Evolutionary conservation across 192 early-diverging fungal species (phyloP), one percentile per base, ranked within the genome.

Genomic region (Geranomyces variabilis): DNA sequence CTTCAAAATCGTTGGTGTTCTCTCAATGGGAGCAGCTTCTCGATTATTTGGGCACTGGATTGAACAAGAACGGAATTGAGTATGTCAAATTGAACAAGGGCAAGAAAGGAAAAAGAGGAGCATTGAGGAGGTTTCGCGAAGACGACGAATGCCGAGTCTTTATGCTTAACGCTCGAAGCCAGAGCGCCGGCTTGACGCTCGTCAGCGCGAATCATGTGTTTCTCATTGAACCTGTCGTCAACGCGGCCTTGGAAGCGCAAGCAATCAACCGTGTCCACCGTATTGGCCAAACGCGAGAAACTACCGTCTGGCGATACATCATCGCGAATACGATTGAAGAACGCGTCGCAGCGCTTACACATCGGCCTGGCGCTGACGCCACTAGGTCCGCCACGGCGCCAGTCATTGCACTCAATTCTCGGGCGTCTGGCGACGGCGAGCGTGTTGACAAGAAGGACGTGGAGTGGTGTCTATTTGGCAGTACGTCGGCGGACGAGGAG

Each of bases 1-100:
- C 51, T 0, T 69, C 76, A 31, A 83, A 83, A 67, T 46, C 62
- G 5, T 63, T 86, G n/a, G 30, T 85, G 24, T 87, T 87, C 68
- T 83, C 81, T 21, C 85, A 87, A 47, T 87, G 83, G 83, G 80
- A 79, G 28, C 59, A 75, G 28, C 81, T 87, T 10, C 67, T 87
- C 8, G 67, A 78, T 26, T 73, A 84, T 57, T 62, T 87, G 43
- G 75, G 58, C 15, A 44, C 48, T 17, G 81, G 67, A 10, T 63
- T 84, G 17, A 28, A 28, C 8, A 34, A 61, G 21, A 85, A 87
- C 63, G 59, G 60, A 15, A 83, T 85, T 48, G 41, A 67, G 9
- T 79, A 66, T 63, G 75, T 79, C 12, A 66, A 64, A 19, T 29
- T 84, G 30, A 74, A 76, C 21, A 63, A 46, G 6, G 41, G 60